Evolutionary conservation across 2,329 filamentous ascomycete species (phyloP).

Genomic region (Xylaria sp.): DNA sequence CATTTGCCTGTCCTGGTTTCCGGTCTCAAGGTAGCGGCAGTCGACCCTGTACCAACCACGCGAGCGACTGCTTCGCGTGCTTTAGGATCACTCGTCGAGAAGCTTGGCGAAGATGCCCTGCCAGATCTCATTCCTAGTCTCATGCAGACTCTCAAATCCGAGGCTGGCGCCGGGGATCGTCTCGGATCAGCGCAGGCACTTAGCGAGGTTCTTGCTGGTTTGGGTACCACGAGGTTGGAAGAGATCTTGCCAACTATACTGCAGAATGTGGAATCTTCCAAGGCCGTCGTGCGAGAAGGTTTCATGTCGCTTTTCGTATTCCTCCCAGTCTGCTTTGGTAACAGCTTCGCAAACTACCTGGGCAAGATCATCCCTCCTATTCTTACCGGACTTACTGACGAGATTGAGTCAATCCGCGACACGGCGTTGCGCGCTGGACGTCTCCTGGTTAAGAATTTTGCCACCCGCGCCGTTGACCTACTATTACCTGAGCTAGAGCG

Average conservation of each 20-base stretch:
- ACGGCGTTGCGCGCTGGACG: slow-evolving; percentile 95
- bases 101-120: slow-evolving; percentile 94
- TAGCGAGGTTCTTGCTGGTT: slow-evolving; percentile 92
- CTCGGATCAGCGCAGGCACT: slow-evolving; percentile 96
- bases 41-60: slow-evolving; percentile 96
- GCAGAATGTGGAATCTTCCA: slow-evolving; percentile 93
- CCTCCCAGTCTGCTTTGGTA: slow-evolving; percentile 97
- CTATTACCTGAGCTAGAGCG: slow-evolving; percentile 94
- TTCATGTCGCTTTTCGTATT: slow-evolving; percentile 99
- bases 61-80: slow-evolving; percentile 96
- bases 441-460: slow-evolving; percentile 97
- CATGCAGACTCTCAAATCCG: slow-evolving; percentile 97
- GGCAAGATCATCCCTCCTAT: slow-evolving; percentile 96
- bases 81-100: slow-evolving; percentile 95
- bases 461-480: slow-evolving; percentile 91
- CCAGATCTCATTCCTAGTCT: slow-evolving; percentile 97
- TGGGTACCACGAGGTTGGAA: slow-evolving; percentile 91
- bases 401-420: slow-evolving; percentile 95
- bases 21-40: slow-evolving; percentile 86
- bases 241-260: slow-evolving; percentile 96
- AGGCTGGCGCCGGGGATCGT: slow-evolving; percentile 94
- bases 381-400: slow-evolving; percentile 91
- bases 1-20: slow-evolving; percentile 93
- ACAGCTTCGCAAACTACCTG: slow-evolving; percentile 96
- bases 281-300: slow-evolving; percentile 90